Evolutionary conservation across 345 rosid species (phyloP), one percentile per base, ranked within the genome.

Genomic region (Microcos paniculata): DNA sequence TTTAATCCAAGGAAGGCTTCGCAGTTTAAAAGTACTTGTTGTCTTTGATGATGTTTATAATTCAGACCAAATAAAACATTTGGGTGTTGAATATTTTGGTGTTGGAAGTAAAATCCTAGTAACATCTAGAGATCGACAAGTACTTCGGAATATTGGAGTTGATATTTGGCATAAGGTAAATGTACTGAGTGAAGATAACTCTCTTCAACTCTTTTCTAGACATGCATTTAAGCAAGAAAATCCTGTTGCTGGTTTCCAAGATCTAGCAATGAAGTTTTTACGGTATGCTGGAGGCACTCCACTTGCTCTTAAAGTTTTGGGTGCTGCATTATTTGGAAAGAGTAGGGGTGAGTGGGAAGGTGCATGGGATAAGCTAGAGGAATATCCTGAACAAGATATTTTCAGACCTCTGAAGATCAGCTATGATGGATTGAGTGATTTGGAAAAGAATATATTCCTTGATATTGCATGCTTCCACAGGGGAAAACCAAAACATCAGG

Each of bases 401-500:
- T 23, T 23, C 9, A 0, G 1, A 3, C 0, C 19, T 10, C 1
- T 64, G 69, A 40, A 56, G 31, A 42, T 26, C 0, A 57, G 62
- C 12, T 57, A 9, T 11, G 33, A 57, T 57, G 62, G 31, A 57
- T 18, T 82, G 3, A 49, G 38, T 4, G 16, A 0, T 0, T 7
- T 3, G 4, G 76, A 76, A 62, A 76, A 80, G 75, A 62, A 66
- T 19, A 16, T 83, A 8, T 87, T 87, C 72, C n/a, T n/a, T n/a
- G n/a, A 85, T 52, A 81, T 87, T 75, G 85, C 85, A 11, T 85
- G 84, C 64, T 85, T 85, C 80, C 80, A 83, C 24, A 81, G 77
- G 31, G 82, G 85, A 9, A 58, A 69, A 28, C 40, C 53, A 0
- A 72, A 12, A 19, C 72, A 76, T 11, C 6, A 12, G 31, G 82